Percentiles rank a stretch among this genome's conserved stretches.
Conservation (phyloP, 2,329 filamentous ascomycete species). For the Penicillium sp. region DNA sequence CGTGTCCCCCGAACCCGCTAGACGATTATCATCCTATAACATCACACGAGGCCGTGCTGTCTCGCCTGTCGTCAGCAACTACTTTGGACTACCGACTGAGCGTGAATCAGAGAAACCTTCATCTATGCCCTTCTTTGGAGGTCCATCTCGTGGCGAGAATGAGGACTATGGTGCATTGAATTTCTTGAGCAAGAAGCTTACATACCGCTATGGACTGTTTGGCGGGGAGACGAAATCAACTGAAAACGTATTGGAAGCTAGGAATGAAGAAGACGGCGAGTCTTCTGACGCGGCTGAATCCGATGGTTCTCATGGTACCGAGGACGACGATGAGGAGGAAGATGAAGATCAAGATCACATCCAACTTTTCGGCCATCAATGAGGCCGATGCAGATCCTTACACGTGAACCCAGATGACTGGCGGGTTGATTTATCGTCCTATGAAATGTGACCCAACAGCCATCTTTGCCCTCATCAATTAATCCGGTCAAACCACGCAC, state of each 20-base stretch:
- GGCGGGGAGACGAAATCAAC: constrained; percentile 27
- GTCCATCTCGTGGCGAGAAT: constrained; percentile 17
- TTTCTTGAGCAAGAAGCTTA: constrained; percentile 52
- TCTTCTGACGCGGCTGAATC: constrained; percentile 32
- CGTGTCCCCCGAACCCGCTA: constrained; percentile 20
- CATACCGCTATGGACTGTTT: constrained; percentile 38
- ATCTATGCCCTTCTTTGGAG: constrained; percentile 31
- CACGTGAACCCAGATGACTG: neutral
- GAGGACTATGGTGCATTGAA: constrained; percentile 55
- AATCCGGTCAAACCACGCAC: neutral
- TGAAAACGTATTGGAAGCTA: constrained; percentile 22
- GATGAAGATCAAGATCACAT: constrained; percentile 52
- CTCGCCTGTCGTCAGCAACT: constrained; percentile 46
- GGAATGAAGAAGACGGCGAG: constrained; percentile 21
- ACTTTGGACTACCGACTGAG: constrained; percentile 43
- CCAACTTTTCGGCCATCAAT: constrained; percentile 54
- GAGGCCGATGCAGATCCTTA: constrained; percentile 12
- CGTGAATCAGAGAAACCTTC: constrained; percentile 31
- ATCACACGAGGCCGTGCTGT: constrained; percentile 41
- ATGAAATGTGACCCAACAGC: neutral
- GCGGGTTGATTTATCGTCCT: neutral
- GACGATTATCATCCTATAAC: constrained; percentile 33
- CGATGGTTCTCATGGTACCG: constrained; percentile 46
- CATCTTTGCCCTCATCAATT: neutral
- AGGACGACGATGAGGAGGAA: constrained; percentile 44